Base-by-base conservation (phyloP, 768 basidiomycete species). In the Rhodotorula kratochvilovae region DNA sequence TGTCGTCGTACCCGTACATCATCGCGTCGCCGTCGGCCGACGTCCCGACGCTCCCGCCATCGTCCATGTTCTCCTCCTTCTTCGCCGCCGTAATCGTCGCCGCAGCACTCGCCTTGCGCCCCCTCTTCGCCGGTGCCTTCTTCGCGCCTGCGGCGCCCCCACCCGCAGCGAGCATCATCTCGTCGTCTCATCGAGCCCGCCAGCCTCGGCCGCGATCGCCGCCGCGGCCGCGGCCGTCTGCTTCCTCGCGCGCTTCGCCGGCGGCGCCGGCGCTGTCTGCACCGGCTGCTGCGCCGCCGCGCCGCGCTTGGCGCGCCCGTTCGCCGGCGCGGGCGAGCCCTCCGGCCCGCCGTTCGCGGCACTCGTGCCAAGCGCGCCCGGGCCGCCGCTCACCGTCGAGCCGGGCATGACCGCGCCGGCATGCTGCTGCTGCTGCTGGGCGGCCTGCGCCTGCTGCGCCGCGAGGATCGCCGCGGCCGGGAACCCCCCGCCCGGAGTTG, bases 401-500 rank as follows among this genome's bases (percentile, higher is more conserved):
- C 6, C 33, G 29, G 45, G 54, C 4, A 42, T 31, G 21, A 64
- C 53, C 15, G 51, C 66, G 70, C 60, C 66, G 53, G 53, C 67
- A 19, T 17, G 66, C 57, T n/a, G 50, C 65, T 6, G 48, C 31
- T 29, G 62, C 61, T 11, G 33, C 13, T 58, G 53, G n/a, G n/a
- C n/a, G n/a, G n/a, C n/a, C 16, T 55, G 54, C 59, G 25, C 42
- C 64, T 50, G 55, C 19, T 62, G 48, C 23, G 70, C 67, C 33
- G 69, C 71, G 64, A 73, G 69, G 25, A 67, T 62, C 7, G 67
- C 64, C 11, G 64, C 65, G 2, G 70, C 65, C 25, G 67, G 67
- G 64, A 70, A 66, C 17, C 73, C 73, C 8, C 73, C 74, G 5
- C 71, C 73, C 8, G 68, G 71, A 2, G 64, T 74, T 19, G 65